phyloP scores from a whole-genome alignment of 306 rosid genomes.

The Dalbergia oliveri region DNA sequence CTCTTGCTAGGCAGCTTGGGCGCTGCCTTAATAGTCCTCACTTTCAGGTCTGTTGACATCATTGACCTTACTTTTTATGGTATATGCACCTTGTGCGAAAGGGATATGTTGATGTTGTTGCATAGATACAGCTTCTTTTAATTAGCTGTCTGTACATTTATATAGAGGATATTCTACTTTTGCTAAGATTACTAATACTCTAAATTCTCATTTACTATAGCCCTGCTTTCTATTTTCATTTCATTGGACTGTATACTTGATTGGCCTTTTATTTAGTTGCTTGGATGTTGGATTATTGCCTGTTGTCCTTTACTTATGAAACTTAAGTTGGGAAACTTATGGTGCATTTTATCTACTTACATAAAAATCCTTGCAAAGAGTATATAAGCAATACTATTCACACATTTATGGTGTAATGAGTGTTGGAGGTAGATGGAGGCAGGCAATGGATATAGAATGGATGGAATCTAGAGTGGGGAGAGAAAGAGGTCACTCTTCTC shows the following conservation, averaged over 20 bases:
- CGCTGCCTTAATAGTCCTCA: conserved; percentile 79
- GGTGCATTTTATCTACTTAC: background rate
- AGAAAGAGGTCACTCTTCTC: background rate
- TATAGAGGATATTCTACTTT: conserved; percentile 28
- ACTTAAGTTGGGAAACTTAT: background rate
- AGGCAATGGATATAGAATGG: background rate
- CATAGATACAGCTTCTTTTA: background rate
- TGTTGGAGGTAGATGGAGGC: conserved; percentile 1
- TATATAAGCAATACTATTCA: background rate
- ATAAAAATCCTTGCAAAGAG: background rate
- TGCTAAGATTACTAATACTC: conserved; percentile 12
- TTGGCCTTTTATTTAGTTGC: conserved; percentile 36
- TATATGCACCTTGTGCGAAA: background rate
- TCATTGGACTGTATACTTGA: conserved; percentile 15
- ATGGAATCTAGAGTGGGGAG: background rate
- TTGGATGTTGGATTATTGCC: conserved; percentile 35
- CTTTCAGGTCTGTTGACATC: conserved; percentile 63
- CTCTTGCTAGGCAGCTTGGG: conserved; percentile 71
- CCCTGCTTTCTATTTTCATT: conserved; percentile 9
- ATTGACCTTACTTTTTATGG: conserved; percentile 1
- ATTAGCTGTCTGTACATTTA: background rate
- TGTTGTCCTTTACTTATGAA: conserved; percentile 15
- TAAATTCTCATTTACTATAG: background rate
- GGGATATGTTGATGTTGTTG: background rate
- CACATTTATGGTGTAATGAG: conserved; percentile 20